Conservation (phyloP, 108 stramenopile genomes). For the Parietichytrium sp. region DNA sequence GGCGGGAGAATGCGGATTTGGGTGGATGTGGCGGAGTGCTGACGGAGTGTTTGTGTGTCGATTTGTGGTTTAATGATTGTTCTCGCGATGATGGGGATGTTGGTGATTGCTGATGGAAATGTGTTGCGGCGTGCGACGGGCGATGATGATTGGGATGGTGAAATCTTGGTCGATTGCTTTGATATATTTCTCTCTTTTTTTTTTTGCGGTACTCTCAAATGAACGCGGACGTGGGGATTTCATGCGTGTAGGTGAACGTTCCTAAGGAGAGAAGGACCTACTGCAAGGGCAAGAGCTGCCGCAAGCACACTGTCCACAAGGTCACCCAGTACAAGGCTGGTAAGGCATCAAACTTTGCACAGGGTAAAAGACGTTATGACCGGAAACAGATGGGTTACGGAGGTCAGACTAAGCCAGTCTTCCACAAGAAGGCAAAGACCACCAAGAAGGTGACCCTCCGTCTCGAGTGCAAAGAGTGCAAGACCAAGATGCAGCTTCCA, state of each 20-base stretch:
- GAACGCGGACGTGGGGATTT: too few relatives aligned
- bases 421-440: slow-evolving; percentile 99
- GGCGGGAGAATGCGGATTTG: too few relatives aligned
- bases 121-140: too few relatives aligned
- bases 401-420: slow-evolving; percentile 99
- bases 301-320: slow-evolving; percentile 97
- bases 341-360: slow-evolving; percentile 99
- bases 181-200: too few relatives aligned
- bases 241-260: slow-evolving; percentile 78
- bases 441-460: slow-evolving; percentile 99
- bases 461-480: slow-evolving; percentile 99
- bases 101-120: too few relatives aligned
- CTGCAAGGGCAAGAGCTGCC: slow-evolving; percentile 94
- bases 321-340: slow-evolving; percentile 99
- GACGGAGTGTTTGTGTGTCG: too few relatives aligned
- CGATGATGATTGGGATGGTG: too few relatives aligned
- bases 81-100: too few relatives aligned
- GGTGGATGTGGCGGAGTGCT: too few relatives aligned
- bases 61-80: too few relatives aligned
- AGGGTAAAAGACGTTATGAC: slow-evolving; percentile 99
- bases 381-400: slow-evolving; percentile 99
- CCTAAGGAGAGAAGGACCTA: slow-evolving; percentile 98
- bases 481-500: slow-evolving; percentile 96
- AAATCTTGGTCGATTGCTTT: too few relatives aligned
- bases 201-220: too few relatives aligned